Base-by-base conservation (phyloP, 2,329 filamentous ascomycete genomes). In the Hypoxylon sp. region DNA sequence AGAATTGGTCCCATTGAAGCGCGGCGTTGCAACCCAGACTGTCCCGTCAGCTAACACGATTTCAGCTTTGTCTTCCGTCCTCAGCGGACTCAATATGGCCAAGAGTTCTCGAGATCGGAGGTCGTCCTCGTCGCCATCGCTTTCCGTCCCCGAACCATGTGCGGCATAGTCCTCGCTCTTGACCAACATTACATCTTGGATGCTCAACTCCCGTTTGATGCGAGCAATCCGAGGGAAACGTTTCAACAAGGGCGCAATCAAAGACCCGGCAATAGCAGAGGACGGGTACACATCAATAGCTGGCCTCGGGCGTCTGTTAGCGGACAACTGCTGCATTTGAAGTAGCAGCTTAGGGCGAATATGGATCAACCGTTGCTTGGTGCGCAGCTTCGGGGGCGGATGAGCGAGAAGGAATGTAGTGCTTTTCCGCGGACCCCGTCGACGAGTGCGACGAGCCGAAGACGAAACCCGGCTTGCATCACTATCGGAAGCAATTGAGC, bases 241-340 rank as follows among this genome's bases (percentile, higher is more conserved):
- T 74, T 88, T 87, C 2, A 86, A 83, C 25, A 92, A 80, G 17
- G 85, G 84, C 5, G 89, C 86, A 22, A 89, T 85, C 64, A 88
- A 89, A 58, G 85, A 81, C 66, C 86, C 80, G 50, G 85, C 81
- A 44, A 91, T 82, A 13, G 87, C 82, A n/a, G 87, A 88, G 1
- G 90, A 89, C 0, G 92, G 91, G 46, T 94, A 86, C n/a, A 93
- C 88, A 73, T 95, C 92, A 70, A 93, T 89, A 3, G 88, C 86
- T 0, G 92, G 92, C 57, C 85, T 85, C 0, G 91, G 90, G 25
- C 92, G 87, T 14, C 83, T 83, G 68, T 88, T 85, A 44, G 84
- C 80, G 1, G 86, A 83, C n/a, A 93, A 78, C 64, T 88, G 85
- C 75, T 94, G 92, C 14, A 95, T 82, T 78, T 95, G 92, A 5